Conservation (phyloP, 2,329 filamentous ascomycete genomes). For the Zymoseptoria tritici region DNA sequence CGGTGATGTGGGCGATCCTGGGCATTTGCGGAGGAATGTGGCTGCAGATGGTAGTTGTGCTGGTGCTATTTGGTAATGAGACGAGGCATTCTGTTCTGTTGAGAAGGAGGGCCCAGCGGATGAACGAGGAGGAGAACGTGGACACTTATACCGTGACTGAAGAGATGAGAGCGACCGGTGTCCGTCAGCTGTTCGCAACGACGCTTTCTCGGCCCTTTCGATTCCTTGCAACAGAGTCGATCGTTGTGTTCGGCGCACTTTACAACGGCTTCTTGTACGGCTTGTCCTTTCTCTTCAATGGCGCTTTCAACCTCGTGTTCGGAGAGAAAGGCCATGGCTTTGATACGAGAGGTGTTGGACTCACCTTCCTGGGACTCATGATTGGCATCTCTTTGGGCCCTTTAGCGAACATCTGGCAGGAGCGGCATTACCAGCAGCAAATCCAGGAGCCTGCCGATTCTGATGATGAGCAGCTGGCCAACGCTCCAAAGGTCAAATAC, state of each 20-base stretch:
- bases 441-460: conserved; percentile 17
- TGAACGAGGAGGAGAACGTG: conserved; percentile 22
- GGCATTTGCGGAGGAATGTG: conserved; percentile 39
- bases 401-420: conserved; percentile 40
- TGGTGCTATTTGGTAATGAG: conserved; percentile 33
- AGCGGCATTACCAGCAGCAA: conserved; percentile 35
- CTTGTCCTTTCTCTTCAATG: conserved; percentile 44
- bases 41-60: conserved; percentile 35
- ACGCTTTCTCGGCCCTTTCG: conserved; percentile 42
- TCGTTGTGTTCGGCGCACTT: conserved; percentile 41
- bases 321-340: conserved; percentile 35
- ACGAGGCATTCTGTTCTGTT: conserved; percentile 42
- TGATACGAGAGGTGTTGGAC: conserved; percentile 14
- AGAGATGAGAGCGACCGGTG: conserved; percentile 33
- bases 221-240: conserved; percentile 41
- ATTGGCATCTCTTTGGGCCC: conserved; percentile 38
- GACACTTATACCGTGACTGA: conserved; percentile 27
- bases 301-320: conserved; percentile 44
- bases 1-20: conserved; percentile 42
- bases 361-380: conserved; percentile 30
- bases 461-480: conserved; percentile 28
- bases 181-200: conserved; percentile 35
- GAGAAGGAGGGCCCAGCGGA: conserved; percentile 18
- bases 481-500: conserved; percentile 31
- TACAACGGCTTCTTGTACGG: conserved; percentile 47